Evolutionary conservation across 2,329 filamentous ascomycete genomes (phyloP).

Genomic region (Colletotrichum godetiae): DNA sequence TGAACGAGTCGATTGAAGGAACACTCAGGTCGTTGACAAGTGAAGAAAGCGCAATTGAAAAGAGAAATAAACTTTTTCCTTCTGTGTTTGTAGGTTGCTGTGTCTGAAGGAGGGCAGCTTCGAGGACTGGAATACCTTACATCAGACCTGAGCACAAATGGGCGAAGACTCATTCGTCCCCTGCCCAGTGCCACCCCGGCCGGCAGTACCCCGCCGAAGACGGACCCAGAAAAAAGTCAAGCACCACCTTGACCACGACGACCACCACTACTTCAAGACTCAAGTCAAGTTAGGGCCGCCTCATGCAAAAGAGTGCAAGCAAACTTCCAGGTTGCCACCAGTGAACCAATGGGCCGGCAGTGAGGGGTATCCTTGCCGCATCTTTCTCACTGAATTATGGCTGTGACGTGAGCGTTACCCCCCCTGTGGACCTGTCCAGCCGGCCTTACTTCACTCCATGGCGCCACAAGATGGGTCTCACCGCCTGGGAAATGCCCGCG

Average conservation of each 20-base stretch:
- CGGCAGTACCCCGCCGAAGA: conserved; percentile 31
- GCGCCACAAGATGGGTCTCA: conserved; percentile 26
- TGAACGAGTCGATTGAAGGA: not conserved
- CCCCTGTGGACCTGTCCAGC: conserved; percentile 17
- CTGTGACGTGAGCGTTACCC: conserved; percentile 19
- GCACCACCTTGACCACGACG: not conserved
- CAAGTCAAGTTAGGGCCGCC: too few relatives aligned
- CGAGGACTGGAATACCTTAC: conserved; percentile 16
- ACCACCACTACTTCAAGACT: too few relatives aligned
- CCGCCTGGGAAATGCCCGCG: conserved; percentile 10
- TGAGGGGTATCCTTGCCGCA: conserved; percentile 33
- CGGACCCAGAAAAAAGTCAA: conserved; percentile 16
- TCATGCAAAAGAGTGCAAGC: too few relatives aligned
- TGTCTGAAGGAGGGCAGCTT: conserved; percentile 19
- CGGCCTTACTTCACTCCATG: not conserved
- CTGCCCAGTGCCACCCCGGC: conserved; percentile 14
- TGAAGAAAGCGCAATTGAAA: not conserved
- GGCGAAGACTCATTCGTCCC: conserved; percentile 33
- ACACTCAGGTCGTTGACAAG: not conserved
- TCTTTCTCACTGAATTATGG: not conserved
- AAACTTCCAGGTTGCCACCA: conserved; percentile 10
- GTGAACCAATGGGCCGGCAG: not conserved
- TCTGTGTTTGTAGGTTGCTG: conserved; percentile 5
- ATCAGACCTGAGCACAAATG: conserved; percentile 9
- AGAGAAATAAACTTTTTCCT: conserved; percentile 12